phyloP scores from a whole-genome alignment of 192 early-diverging fungal species.

The Hyaloraphidium curvatum region DNA sequence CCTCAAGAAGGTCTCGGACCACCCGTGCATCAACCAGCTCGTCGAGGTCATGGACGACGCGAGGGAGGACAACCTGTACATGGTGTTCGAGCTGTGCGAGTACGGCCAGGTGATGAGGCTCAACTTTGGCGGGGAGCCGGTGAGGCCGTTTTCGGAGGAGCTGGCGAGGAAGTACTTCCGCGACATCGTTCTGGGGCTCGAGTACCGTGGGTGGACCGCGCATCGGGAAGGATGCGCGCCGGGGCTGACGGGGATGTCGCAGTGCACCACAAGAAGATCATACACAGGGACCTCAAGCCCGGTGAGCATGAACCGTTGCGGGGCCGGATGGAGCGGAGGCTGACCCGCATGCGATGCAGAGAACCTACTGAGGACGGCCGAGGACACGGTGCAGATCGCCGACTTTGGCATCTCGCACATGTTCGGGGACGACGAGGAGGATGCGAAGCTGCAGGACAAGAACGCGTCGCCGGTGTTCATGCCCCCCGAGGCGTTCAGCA shows the following conservation, averaged over 20 bases:
- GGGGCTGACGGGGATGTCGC: neutral
- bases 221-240: no score
- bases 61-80: slow-evolving; percentile 36
- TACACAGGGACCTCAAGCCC: slow-evolving; percentile 41
- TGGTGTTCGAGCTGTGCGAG: slow-evolving; percentile 46
- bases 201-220: slow-evolving; percentile 25
- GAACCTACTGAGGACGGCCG: slow-evolving; percentile 23
- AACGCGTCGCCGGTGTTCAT: slow-evolving; percentile 32
- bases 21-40: slow-evolving; percentile 36
- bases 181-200: slow-evolving; percentile 33
- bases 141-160: slow-evolving; percentile 23
- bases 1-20: slow-evolving; percentile 34
- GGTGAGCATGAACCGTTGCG: no score
- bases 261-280: slow-evolving; percentile 36
- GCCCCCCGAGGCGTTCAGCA: slow-evolving; percentile 26
- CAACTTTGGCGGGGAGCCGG: slow-evolving; percentile 13
- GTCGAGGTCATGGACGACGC: slow-evolving; percentile 38
- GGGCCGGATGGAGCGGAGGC: no score
- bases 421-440: slow-evolving; percentile 25
- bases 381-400: slow-evolving; percentile 24
- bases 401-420: slow-evolving; percentile 44
- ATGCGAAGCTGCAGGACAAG: slow-evolving; percentile 19
- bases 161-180: slow-evolving; percentile 31
- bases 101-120: slow-evolving; percentile 33
- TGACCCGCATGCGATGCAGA: no score